Conservation (phyloP, 202 grass and related monocot species). For the Setaria viridis region DNA sequence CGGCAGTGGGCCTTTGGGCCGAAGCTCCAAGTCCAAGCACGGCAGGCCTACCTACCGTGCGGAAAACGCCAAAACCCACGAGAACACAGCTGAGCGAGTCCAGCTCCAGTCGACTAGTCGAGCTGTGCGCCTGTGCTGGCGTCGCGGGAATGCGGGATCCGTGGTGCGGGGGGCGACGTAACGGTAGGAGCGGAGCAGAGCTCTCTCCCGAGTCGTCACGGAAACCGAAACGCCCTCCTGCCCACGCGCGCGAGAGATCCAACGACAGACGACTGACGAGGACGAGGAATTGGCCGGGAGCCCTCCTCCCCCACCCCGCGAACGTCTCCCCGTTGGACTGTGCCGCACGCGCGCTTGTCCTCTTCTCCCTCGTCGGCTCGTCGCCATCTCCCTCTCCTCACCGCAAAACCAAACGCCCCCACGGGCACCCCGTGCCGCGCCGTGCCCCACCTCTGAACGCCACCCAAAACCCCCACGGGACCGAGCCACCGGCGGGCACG, state of each 20-base stretch:
- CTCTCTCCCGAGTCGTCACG: conserved; percentile 32
- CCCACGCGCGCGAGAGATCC: conserved; percentile 53
- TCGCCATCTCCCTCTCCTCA: background rate
- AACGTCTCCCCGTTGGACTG: background rate
- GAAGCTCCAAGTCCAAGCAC: background rate
- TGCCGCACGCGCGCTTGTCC: background rate
- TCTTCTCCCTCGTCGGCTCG: conserved; percentile 23
- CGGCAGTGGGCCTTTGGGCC: conserved; percentile 4
- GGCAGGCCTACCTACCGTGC: background rate
- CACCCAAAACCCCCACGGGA: conserved; percentile 3
- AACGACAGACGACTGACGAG: conserved; percentile 35
- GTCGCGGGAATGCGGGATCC: background rate
- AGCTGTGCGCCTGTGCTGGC: background rate
- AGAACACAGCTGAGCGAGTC: background rate
- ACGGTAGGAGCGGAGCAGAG: background rate
- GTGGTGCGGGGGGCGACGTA: background rate
- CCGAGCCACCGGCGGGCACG: conserved; percentile 4
- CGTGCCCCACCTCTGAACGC: conserved; percentile 27
- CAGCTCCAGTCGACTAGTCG: too few relatives aligned
- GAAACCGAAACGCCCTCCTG: conserved; percentile 39
- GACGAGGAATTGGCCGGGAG: background rate
- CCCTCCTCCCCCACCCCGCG: too few relatives aligned
- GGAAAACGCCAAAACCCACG: conserved; percentile 3
- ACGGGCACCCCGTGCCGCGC: conserved; percentile 25
- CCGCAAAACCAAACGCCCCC: background rate